These are phyloP conservation scores for Leishmania amazonensis DNA, from an alignment of 208 protist genomes.

Conservation along the genomic window DNA sequence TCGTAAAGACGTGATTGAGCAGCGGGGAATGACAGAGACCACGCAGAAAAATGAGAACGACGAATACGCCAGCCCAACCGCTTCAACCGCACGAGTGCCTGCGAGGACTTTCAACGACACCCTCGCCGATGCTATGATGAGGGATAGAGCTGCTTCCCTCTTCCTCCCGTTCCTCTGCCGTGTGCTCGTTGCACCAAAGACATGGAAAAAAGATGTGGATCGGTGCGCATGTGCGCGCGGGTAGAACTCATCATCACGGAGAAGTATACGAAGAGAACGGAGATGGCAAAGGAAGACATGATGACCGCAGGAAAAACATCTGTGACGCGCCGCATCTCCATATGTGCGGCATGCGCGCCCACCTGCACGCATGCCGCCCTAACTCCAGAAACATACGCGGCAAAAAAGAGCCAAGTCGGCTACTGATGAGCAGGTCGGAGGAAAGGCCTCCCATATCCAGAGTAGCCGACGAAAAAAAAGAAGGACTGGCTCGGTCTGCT, in stretches of 20 bases:
- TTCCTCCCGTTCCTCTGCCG: too few species aligned
- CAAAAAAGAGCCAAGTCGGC: not conserved
- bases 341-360: not conserved
- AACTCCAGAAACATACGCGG: not conserved
- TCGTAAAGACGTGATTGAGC: not conserved
- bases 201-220: not conserved
- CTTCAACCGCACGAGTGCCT: not conserved
- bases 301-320: not conserved
- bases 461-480: not conserved
- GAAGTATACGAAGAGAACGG: not conserved
- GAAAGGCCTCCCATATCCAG: not conserved
- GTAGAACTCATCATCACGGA: not conserved
- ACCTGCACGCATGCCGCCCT: not conserved
- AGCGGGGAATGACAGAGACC: not conserved
- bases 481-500: not conserved
- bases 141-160: not conserved
- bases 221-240: not conserved
- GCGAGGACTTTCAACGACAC: not conserved
- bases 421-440: not conserved
- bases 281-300: not conserved
- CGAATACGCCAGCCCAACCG: not conserved
- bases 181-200: not conserved
- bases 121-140: not conserved
- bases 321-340: not conserved
- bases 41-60: not conserved